Conservation (phyloP, 768 basidiomycete species). For the Cyclocybe cylindracea region DNA sequence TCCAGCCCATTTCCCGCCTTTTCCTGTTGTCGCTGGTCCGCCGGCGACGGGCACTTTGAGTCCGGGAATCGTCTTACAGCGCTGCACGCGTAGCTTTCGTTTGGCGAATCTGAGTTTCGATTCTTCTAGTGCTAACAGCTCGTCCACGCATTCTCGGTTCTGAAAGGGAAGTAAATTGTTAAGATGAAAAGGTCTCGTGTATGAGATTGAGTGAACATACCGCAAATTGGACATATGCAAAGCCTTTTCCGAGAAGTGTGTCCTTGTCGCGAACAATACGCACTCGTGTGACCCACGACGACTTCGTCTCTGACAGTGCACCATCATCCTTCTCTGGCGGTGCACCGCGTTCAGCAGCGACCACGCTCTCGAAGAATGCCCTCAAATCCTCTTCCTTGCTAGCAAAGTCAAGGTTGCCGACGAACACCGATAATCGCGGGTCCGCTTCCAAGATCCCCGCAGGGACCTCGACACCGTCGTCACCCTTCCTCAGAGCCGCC, state of each 20-base stretch:
- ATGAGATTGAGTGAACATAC: slow-evolving; percentile 45
- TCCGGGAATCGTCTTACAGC: slow-evolving; percentile 76
- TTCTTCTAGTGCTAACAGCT: slow-evolving; percentile 79
- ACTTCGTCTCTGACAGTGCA: slow-evolving; percentile 30
- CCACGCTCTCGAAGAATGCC: slow-evolving; percentile 79
- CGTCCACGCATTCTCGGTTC: slow-evolving; percentile 93
- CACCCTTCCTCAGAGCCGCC: slow-evolving; percentile 5
- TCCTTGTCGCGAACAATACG: slow-evolving; percentile 87
- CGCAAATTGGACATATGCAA: slow-evolving; percentile 87
- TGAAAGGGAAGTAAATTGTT: slow-evolving; percentile 27
- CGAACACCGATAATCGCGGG: slow-evolving; percentile 83
- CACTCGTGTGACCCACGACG: slow-evolving; percentile 79
- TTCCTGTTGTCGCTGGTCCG: slow-evolving; percentile 7
- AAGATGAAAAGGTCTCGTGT: background rate
- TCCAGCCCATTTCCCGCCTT: background rate
- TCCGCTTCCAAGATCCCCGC: slow-evolving; percentile 45
- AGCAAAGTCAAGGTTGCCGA: slow-evolving; percentile 92
- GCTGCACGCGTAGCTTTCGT: slow-evolving; percentile 87
- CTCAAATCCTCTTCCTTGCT: slow-evolving; percentile 89
- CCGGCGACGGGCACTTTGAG: slow-evolving; percentile 18
- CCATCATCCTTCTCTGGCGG: slow-evolving; percentile 35
- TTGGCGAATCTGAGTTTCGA: slow-evolving; percentile 88
- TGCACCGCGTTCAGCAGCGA: slow-evolving; percentile 70
- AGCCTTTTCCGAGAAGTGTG: slow-evolving; percentile 93
- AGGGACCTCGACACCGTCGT: slow-evolving; percentile 20